Conservation (phyloP, 1,284 basidiomycete genomes). For the Paramarasmius palmivorus region DNA sequence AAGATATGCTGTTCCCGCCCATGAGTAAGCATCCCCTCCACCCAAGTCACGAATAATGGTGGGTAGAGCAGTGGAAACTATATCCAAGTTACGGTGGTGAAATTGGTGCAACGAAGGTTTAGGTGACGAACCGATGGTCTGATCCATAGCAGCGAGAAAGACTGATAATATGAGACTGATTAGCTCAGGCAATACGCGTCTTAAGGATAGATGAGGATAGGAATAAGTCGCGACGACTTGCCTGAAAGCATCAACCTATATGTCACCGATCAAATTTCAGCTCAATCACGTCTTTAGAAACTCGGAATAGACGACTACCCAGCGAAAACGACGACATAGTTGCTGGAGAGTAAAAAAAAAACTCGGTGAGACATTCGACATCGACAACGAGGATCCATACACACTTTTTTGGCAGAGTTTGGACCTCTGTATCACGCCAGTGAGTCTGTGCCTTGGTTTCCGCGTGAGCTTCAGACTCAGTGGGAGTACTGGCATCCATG, state of each 20-base stretch:
- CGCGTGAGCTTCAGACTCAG: too few relatives aligned
- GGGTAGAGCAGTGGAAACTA: constrained; percentile 26
- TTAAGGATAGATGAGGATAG: too few relatives aligned
- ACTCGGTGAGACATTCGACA: background rate
- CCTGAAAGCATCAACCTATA: constrained; percentile 1
- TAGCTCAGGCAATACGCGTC: too few relatives aligned
- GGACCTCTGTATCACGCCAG: background rate
- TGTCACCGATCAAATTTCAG: background rate
- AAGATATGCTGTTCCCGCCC: constrained; percentile 32
- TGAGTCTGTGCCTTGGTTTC: background rate
- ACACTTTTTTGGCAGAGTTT: constrained; percentile 3
- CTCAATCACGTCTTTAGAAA: background rate
- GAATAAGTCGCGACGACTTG: background rate
- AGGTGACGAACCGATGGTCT: constrained; percentile 27
- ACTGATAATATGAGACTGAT: constrained; percentile 12
- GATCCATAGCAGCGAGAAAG: constrained; percentile 35
- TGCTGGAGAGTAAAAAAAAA: background rate
- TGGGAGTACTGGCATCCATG: too few relatives aligned
- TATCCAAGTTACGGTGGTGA: background rate
- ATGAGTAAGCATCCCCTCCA: constrained; percentile 26
- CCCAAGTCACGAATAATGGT: constrained; percentile 31
- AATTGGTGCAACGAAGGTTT: too few relatives aligned
- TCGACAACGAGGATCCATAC: background rate
- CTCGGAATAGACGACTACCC: background rate
- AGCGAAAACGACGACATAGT: constrained; percentile 1